Percentiles rank a stretch among this genome's conserved stretches.
Evolutionary conservation across 208 protist species (phyloP).

Genomic region (Crithidia fasciculata): DNA sequence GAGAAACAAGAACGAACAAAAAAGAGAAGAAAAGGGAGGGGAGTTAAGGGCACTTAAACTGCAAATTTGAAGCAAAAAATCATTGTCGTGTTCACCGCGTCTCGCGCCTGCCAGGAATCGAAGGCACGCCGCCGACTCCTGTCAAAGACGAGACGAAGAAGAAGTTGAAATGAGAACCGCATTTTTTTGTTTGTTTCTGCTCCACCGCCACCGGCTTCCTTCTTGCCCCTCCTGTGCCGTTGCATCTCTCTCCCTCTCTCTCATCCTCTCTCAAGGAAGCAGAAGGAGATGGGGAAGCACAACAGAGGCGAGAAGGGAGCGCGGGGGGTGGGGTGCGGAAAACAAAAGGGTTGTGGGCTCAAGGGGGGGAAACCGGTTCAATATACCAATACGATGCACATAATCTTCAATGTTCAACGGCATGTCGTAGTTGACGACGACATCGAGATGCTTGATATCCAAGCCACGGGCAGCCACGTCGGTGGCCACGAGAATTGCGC

Average conservation of each 20-base stretch:
- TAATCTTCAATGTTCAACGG: slow-evolving; percentile 98
- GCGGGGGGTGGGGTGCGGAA: background rate
- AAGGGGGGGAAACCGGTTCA: slow-evolving; percentile 39
- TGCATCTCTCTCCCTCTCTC: no score
- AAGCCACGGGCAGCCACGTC: slow-evolving; percentile 94
- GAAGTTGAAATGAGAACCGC: no score
- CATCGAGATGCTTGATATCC: slow-evolving; percentile 98
- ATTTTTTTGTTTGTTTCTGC: no score
- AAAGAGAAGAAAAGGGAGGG: background rate
- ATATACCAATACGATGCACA: slow-evolving; percentile 98
- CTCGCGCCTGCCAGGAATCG: no score
- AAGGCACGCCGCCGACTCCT: no score
- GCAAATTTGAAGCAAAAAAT: no score
- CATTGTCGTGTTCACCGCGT: no score
- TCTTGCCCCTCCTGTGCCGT: no score
- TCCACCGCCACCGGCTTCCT: no score
- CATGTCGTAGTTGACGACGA: slow-evolving; percentile 99
- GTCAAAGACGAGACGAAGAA: no score
- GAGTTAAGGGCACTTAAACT: no score
- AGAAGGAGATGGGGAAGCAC: background rate
- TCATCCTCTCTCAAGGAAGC: background rate
- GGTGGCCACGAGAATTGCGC: slow-evolving; percentile 88
- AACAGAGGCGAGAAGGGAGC: background rate
- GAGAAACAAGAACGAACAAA: background rate
- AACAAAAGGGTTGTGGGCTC: background rate